These are phyloP conservation scores for Brassica carinata DNA, from an alignment of 345 rosid genomes.

Conservation along the genomic window DNA sequence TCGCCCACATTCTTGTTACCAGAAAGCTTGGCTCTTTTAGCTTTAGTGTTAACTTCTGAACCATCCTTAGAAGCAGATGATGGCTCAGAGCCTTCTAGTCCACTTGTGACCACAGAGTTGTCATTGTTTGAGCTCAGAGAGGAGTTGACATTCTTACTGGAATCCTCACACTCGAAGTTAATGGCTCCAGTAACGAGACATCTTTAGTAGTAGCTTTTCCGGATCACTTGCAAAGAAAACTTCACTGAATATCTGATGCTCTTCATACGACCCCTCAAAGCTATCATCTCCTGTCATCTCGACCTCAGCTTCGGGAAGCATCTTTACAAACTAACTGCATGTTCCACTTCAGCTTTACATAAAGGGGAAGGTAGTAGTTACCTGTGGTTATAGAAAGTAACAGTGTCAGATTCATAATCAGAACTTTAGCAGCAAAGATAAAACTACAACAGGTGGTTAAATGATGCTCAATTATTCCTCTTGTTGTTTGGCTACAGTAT, in stretches of 20 bases:
- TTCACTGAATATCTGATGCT: conserved; percentile 57
- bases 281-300: conserved; percentile 48
- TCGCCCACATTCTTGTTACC: conserved; percentile 36
- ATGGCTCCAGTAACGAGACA: conserved; percentile 52
- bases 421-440: not conserved
- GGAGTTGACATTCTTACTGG: conserved; percentile 44
- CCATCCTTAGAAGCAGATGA: conserved; percentile 40
- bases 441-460: not conserved
- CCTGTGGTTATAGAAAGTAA: conserved; percentile 19
- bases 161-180: conserved; percentile 51
- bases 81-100: conserved; percentile 37
- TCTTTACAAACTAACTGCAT: conserved; percentile 40
- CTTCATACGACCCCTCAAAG: conserved; percentile 65
- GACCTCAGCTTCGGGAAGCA: conserved; percentile 40
- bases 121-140: conserved; percentile 58
- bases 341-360: conserved; percentile 24
- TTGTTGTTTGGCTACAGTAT: no score
- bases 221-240: conserved; percentile 55
- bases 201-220: conserved; percentile 42
- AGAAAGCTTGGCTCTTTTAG: conserved; percentile 58
- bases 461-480: no score
- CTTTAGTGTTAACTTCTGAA: conserved; percentile 39
- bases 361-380: not conserved
- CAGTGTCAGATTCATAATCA: not conserved
- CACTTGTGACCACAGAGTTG: conserved; percentile 62